Percentiles rank a stretch among this genome's conserved stretches.
Conservation (phyloP, 2,329 filamentous ascomycete genomes). For the Ilyonectria mors-panacis region DNA sequence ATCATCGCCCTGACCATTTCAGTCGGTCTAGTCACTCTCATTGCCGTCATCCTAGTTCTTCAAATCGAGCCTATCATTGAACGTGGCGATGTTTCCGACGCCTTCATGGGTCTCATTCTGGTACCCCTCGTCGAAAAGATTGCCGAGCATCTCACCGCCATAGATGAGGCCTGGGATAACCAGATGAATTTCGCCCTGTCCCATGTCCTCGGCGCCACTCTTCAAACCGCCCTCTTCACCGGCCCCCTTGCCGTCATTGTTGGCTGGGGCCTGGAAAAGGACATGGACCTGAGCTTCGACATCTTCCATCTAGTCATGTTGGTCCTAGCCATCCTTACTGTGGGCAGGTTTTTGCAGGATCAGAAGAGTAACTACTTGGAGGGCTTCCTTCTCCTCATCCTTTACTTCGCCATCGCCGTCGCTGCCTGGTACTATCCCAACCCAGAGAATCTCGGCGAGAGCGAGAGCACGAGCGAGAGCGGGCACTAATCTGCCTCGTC, state of each 20-base stretch:
- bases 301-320: slow-evolving; percentile 88
- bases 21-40: slow-evolving; percentile 79
- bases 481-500: neutral
- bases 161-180: slow-evolving; percentile 88
- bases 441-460: slow-evolving; percentile 37
- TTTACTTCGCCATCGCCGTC: slow-evolving; percentile 73
- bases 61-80: slow-evolving; percentile 75
- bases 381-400: slow-evolving; percentile 82
- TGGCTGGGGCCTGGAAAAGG: slow-evolving; percentile 80
- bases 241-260: slow-evolving; percentile 87
- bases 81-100: slow-evolving; percentile 62
- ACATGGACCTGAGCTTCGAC: slow-evolving; percentile 88
- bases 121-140: slow-evolving; percentile 89
- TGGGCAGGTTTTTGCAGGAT: slow-evolving; percentile 89
- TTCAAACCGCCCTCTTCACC: slow-evolving; percentile 92
- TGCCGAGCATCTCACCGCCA: slow-evolving; percentile 86
- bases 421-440: slow-evolving; percentile 71
- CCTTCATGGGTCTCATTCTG: slow-evolving; percentile 79
- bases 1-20: slow-evolving; percentile 75
- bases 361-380: slow-evolving; percentile 94
- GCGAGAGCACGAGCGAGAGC: slow-evolving; percentile 8
- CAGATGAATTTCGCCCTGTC: slow-evolving; percentile 89
- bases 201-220: slow-evolving; percentile 87
- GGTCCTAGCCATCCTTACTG: slow-evolving; percentile 86
- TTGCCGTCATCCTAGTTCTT: slow-evolving; percentile 80